Conservation (phyloP, 768 basidiomycete species). For the Mycena pura region DNA sequence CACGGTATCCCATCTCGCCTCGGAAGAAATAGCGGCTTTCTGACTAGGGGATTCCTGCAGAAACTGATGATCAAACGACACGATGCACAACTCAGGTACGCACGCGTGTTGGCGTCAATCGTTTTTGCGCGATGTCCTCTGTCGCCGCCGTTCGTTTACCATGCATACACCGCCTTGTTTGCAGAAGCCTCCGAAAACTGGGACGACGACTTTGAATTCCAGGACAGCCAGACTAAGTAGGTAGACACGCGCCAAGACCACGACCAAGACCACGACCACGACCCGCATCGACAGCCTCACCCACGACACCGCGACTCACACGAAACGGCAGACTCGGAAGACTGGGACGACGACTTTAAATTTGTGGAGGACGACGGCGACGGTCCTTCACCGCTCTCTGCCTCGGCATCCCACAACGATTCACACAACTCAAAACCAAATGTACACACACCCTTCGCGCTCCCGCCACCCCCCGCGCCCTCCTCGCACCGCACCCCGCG, state of each 20-base stretch:
- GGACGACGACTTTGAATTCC: constrained; percentile 84
- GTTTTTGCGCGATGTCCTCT: background rate
- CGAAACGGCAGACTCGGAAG: constrained; percentile 33
- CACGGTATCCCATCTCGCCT: background rate
- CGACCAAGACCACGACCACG: background rate
- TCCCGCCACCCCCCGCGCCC: background rate
- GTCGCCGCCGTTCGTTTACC: background rate
- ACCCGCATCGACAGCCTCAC: background rate
- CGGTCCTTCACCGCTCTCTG: background rate
- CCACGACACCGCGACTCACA: constrained; percentile 12
- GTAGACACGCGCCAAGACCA: constrained; percentile 7
- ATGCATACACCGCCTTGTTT: background rate
- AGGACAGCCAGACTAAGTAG: constrained; percentile 19
- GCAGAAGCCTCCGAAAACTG: constrained; percentile 69
- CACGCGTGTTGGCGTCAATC: too few relatives aligned
- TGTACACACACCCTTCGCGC: too few relatives aligned
- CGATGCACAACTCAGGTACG: constrained; percentile 24
- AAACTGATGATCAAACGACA: constrained; percentile 25
- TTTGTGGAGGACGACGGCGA: constrained; percentile 21
- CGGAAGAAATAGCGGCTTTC: background rate
- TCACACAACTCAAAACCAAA: too few relatives aligned
- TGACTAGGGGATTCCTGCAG: background rate
- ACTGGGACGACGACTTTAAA: constrained; percentile 45
- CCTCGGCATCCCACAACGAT: too few relatives aligned
- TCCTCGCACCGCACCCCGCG: background rate